These are phyloP conservation scores for Nemania sp. DNA, from an alignment of 2,329 filamentous ascomycete genomes.

Conservation along the genomic window DNA sequence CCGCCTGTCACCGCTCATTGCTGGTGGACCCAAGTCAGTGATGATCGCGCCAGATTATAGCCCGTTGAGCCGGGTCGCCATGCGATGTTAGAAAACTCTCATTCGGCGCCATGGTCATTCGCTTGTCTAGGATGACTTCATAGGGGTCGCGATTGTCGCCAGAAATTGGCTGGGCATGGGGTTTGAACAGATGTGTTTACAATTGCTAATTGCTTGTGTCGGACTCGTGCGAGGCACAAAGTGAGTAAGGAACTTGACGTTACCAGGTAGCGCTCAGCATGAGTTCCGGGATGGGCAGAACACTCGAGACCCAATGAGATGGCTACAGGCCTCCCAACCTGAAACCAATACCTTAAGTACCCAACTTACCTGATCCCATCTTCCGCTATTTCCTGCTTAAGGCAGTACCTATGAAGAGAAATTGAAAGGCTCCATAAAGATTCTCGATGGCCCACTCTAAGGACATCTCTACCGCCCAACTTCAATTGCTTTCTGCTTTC, in stretches of 20 bases:
- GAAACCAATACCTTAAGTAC: conserved; percentile 9
- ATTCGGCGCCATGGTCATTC: not conserved
- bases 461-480: too few species aligned
- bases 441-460: not conserved
- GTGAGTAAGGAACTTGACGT: too few species aligned
- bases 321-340: not conserved
- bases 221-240: too few species aligned
- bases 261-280: too few species aligned
- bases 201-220: not conserved
- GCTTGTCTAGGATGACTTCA: not conserved
- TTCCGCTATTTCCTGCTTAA: not conserved
- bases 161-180: not conserved
- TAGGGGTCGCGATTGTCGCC: not conserved
- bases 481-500: not conserved
- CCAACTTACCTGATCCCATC: too few species aligned
- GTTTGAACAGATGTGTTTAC: conserved; percentile 5
- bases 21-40: not conserved
- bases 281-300: not conserved
- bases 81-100: not conserved
- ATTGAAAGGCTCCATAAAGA: too few species aligned
- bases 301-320: not conserved
- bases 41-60: conserved; percentile 9
- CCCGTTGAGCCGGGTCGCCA: conserved; percentile 19
- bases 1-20: not conserved
- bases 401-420: not conserved